Evolutionary conservation across 192 early-diverging fungal genomes (phyloP), one percentile per base, ranked within the genome.

Genomic region (Cetraspora pellucida): DNA sequence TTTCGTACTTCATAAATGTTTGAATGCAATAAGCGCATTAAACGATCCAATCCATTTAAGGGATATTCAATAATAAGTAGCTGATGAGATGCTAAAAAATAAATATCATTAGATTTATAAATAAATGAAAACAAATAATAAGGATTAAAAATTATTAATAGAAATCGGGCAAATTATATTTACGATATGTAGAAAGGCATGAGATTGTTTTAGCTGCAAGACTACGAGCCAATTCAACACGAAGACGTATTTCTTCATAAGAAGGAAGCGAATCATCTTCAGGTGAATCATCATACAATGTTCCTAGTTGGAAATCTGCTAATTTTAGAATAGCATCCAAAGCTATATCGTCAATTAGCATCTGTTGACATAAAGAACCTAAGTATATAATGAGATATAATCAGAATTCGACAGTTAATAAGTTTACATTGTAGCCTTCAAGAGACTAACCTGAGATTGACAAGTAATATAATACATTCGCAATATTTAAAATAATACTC

Each of bases 61-160:
- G 78, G 75, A 23, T 79, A 77, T 49, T 89, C 83, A 54, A 89
- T 84, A 45, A 89, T 86, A 79, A 78, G 77, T 11, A 83, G 78
- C 59, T 89, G 87, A 66, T 84, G 84, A 25, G 85, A 72, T 3
- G 80, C 84, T 81, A 57, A 19, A 75, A 31, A 43, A 25, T 25
- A 30, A 50, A 30, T 37, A n/a, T 37, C n/a, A 28, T 43, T 21
- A 47, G n/a, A 44, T 19, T 17, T 17, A 43, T 50, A 37, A 55
- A 57, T 67, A 45, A 58, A 31, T 69, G 21, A 25, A 16, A 28
- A 16, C 3, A 61, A 17, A 60, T 27, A 60, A 10, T 13, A 60
- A 61, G 10, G 27, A 27, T 14, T 16, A 72, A 47, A 23, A 27
- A 2, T 4, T 25, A 59, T 30, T 25, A 49, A 10, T 16, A 37